Evolutionary conservation across 179 eudicot species (phyloP), one percentile per base, ranked within the genome.

Genomic region (Carnegiea gigantea): DNA sequence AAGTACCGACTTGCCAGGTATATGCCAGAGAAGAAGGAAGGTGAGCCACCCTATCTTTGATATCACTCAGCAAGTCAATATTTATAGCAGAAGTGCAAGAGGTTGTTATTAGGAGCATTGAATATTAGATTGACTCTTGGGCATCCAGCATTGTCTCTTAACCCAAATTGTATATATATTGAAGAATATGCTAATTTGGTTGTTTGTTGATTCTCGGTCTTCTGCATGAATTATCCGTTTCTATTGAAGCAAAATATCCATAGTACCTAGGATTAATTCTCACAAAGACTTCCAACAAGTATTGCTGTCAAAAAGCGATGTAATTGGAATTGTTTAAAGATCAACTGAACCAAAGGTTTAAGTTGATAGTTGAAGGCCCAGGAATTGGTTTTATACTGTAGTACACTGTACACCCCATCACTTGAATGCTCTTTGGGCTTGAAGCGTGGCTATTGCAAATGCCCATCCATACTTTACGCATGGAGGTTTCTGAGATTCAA

Each of bases 1-100:
- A 88, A 86, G 64, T 88, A 88, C 73, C 78, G 90, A 84, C 82
- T 86, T 51, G 90, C 90, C 0, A 88, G 85, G 86, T 88, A 84
- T 77, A 79, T 86, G 79, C 90, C 89, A 28, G 89, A 86, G 84
- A 88, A 51, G 81, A 88, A 85, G 79, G 89, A 86, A 86, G 90
- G 90, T 88, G 33, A 83, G 85, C 44, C 46, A 30, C 18, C 65
- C 44, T 64, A 60, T 26, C 54, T 68, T 11, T 68, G 8, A 28
- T 51, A 33, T 77, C 21, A 48, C 24, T 43, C 49, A 43, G 36
- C 40, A 65, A n/a, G 18, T 80, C 10, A 13, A 36, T 14, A 7
- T 14, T 40, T 40, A 20, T 18, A 76, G 26, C 3, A 44, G 62
- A 11, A 33, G 33, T 14, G 57, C 72, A 5, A 38, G 18, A 62